These are phyloP conservation scores for Jatropha podagrica DNA, from an alignment of 441 rosid species.

Conservation along the genomic window DNA sequence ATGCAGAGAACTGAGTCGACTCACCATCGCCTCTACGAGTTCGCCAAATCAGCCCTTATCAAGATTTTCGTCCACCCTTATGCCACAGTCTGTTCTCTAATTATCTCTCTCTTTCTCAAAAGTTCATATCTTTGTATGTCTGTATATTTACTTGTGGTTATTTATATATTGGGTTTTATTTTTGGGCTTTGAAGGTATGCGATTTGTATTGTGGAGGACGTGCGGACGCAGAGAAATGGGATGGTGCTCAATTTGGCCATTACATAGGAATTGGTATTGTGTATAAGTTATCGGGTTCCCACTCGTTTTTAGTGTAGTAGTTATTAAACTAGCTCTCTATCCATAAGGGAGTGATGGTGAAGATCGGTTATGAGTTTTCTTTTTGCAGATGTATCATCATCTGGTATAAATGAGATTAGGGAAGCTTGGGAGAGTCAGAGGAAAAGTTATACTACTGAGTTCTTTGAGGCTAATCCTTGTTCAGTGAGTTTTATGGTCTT, in stretches of 20 bases:
- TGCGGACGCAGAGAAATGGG: conserved; percentile 74
- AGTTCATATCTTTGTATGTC: background rate
- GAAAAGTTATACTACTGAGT: conserved; percentile 65
- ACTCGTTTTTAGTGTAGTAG: background rate
- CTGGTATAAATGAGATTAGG: conserved; percentile 57
- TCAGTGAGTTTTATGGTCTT: conserved; percentile 37
- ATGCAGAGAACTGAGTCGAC: conserved; percentile 61
- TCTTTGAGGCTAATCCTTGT: conserved; percentile 87
- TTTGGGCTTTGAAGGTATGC: conserved; percentile 50
- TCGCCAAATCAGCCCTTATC: conserved; percentile 77
- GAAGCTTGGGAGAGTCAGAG: conserved; percentile 85
- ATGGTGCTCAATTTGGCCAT: conserved; percentile 60
- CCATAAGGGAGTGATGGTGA: background rate
- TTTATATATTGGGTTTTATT: background rate
- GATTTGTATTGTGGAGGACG: conserved; percentile 83
- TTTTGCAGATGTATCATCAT: conserved; percentile 52
- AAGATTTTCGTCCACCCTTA: conserved; percentile 88
- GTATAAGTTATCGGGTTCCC: background rate
- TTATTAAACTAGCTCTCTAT: background rate
- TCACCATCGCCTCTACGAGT: conserved; percentile 83
- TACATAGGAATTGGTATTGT: conserved; percentile 78
- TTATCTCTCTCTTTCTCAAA: conserved; percentile 9
- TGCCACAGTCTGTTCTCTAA: conserved; percentile 48
- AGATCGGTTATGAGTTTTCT: conserved; percentile 2
- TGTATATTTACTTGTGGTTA: background rate